A percentile compares a stretch with the other conserved stretches of the same genome.
phyloP scores from a whole-genome alignment of 768 basidiomycete species.

The Amanita rubescens region DNA sequence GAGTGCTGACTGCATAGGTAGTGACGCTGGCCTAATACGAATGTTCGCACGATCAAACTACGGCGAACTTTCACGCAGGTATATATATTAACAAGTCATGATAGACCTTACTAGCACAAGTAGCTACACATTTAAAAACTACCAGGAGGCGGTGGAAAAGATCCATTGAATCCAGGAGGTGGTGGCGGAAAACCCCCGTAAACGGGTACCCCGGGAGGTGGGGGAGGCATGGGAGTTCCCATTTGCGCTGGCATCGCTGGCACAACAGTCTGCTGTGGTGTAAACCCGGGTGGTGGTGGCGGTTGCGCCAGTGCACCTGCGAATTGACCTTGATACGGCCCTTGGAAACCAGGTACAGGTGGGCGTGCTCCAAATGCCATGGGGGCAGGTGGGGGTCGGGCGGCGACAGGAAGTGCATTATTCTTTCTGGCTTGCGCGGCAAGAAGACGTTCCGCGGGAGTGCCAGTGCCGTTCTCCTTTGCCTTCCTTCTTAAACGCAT shows the following conservation, averaged over 20 bases:
- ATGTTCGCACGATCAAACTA: neutral
- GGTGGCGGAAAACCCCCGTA: slow-evolving; percentile 55
- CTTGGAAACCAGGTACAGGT: slow-evolving; percentile 64
- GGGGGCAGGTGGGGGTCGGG: slow-evolving; percentile 69
- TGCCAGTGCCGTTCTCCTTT: slow-evolving; percentile 98
- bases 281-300: slow-evolving; percentile 75
- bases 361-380: slow-evolving; percentile 65
- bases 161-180: slow-evolving; percentile 54
- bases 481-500: slow-evolving; percentile 99
- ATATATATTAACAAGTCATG: slow-evolving; percentile 10
- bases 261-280: slow-evolving; percentile 62
- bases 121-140: slow-evolving; percentile 3
- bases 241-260: slow-evolving; percentile 31
- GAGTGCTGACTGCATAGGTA: slow-evolving; percentile 16
- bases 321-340: slow-evolving; percentile 87
- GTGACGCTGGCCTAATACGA: too few relatives aligned
- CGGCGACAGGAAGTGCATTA: slow-evolving; percentile 75
- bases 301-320: slow-evolving; percentile 82
- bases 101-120: slow-evolving; percentile 10
- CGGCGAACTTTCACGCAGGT: neutral
- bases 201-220: slow-evolving; percentile 27
- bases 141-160: slow-evolving; percentile 33
- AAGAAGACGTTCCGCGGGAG: slow-evolving; percentile 91
- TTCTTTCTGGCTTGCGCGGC: slow-evolving; percentile 95
- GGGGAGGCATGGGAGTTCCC: slow-evolving; percentile 26